These are phyloP conservation scores for Geotrichum bryndzae DNA, from an alignment of 1,139 yeast species.

Conservation along the genomic window DNA sequence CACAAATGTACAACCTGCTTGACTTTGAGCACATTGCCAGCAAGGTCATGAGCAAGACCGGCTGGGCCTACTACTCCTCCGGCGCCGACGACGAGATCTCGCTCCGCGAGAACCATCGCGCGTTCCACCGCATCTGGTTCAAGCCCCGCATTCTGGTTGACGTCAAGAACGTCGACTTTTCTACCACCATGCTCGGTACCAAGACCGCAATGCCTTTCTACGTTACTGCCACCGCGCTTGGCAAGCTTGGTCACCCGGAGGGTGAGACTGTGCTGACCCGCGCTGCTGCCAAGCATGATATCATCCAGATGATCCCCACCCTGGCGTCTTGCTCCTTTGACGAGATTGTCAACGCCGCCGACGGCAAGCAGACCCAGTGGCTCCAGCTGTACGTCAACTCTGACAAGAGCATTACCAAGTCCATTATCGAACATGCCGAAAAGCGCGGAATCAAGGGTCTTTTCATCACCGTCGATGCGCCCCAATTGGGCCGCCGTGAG, in stretches of 20 bases:
- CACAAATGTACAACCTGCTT: conserved; percentile 61
- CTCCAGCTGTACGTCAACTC: conserved; percentile 81
- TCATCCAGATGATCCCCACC: conserved; percentile 49
- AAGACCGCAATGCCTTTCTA: conserved; percentile 47
- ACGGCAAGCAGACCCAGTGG: conserved; percentile 64
- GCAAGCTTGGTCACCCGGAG: conserved; percentile 50
- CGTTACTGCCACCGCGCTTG: conserved; percentile 54
- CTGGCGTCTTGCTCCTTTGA: conserved; percentile 51
- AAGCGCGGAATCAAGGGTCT: conserved; percentile 69
- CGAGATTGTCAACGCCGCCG: conserved; percentile 48
- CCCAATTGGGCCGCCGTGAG: conserved; percentile 89
- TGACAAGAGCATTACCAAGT: conserved; percentile 55
- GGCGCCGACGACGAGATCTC: conserved; percentile 93
- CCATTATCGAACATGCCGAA: conserved; percentile 67
- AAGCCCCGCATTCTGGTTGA: conserved; percentile 76
- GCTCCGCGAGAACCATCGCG: conserved; percentile 79
- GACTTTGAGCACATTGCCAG: conserved; percentile 86
- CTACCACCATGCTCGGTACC: conserved; percentile 50
- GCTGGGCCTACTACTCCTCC: conserved; percentile 89
- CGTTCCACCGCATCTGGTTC: conserved; percentile 81
- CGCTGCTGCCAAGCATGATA: conserved; percentile 44
- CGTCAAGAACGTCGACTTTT: conserved; percentile 50
- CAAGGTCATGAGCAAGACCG: conserved; percentile 64
- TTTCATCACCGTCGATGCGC: conserved; percentile 90
- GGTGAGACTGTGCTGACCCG: conserved; percentile 48